These are phyloP conservation scores for Lentinula guzmanii DNA, from an alignment of 768 basidiomycete genomes.

Conservation along the genomic window DNA sequence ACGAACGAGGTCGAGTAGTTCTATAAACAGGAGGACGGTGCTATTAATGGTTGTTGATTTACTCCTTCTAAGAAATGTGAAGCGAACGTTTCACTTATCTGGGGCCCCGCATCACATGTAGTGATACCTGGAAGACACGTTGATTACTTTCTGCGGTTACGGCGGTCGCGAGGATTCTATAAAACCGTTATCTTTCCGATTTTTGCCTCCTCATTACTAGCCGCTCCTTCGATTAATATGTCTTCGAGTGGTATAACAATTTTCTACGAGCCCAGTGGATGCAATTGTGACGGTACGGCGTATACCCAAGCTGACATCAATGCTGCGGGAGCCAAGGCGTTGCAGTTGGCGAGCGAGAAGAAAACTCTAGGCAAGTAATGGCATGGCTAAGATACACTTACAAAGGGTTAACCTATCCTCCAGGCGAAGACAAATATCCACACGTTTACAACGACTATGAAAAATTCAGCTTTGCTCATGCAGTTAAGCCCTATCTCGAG, in stretches of 20 bases:
- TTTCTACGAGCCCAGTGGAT: slow-evolving; percentile 5
- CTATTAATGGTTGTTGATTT: background rate
- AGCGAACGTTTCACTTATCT: background rate
- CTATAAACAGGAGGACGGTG: background rate
- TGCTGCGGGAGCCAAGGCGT: slow-evolving; percentile 1
- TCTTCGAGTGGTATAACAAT: background rate
- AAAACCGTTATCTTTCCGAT: background rate
- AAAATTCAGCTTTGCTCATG: slow-evolving; percentile 6
- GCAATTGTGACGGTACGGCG: slow-evolving; percentile 7
- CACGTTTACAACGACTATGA: slow-evolving; percentile 10
- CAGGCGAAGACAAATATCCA: slow-evolving; percentile 9
- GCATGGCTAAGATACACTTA: background rate
- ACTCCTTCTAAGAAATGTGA: background rate
- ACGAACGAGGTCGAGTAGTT: background rate
- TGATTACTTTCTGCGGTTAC: background rate
- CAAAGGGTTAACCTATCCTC: background rate
- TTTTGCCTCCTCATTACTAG: background rate
- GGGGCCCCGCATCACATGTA: background rate
- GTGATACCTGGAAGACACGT: background rate
- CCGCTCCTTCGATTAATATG: background rate
- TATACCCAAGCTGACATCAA: slow-evolving; percentile 6
- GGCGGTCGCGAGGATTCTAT: background rate
- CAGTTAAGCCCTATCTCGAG: slow-evolving; percentile 7
- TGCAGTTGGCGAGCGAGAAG: slow-evolving; percentile 5
- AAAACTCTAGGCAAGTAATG: slow-evolving; percentile 1